phyloP scores from a whole-genome alignment of 169 alveolate species.

The Plasmodium berghei region DNA sequence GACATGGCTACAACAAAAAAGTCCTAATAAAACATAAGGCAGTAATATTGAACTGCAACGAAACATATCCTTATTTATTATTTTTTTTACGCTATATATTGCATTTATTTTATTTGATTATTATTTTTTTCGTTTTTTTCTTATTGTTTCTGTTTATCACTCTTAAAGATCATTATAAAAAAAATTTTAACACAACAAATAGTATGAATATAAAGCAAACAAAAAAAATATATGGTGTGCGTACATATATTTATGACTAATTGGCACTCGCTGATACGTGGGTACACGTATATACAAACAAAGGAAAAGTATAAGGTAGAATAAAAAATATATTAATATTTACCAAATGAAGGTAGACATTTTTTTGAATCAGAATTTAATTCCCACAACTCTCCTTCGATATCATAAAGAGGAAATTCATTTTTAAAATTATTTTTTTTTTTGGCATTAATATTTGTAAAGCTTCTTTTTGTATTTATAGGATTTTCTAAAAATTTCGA shows the following conservation, averaged over 20 bases:
- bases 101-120: slow-evolving; percentile 6
- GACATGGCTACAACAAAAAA: slow-evolving; percentile 61
- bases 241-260: too few species aligned
- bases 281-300: too few species aligned
- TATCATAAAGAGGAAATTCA: slow-evolving; percentile 57
- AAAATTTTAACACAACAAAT: background rate
- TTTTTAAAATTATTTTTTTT: slow-evolving; percentile 19
- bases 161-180: slow-evolving; percentile 9
- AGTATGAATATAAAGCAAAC: background rate
- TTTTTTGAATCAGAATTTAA: slow-evolving; percentile 32
- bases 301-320: too few species aligned
- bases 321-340: slow-evolving; percentile 1
- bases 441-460: slow-evolving; percentile 17
- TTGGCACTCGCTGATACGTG: too few species aligned
- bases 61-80: background rate
- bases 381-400: slow-evolving; percentile 61
- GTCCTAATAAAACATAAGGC: slow-evolving; percentile 12
- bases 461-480: background rate
- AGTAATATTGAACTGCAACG: slow-evolving; percentile 25
- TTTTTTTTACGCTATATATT: background rate
- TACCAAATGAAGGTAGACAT: slow-evolving; percentile 35
- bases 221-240: too few species aligned
- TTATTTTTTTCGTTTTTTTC: background rate
- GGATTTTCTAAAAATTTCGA: slow-evolving; percentile 4
- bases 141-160: background rate